phyloP scores from a whole-genome alignment of 2,329 filamentous ascomycete species.

The Aspergillus ochraceoroseus region DNA sequence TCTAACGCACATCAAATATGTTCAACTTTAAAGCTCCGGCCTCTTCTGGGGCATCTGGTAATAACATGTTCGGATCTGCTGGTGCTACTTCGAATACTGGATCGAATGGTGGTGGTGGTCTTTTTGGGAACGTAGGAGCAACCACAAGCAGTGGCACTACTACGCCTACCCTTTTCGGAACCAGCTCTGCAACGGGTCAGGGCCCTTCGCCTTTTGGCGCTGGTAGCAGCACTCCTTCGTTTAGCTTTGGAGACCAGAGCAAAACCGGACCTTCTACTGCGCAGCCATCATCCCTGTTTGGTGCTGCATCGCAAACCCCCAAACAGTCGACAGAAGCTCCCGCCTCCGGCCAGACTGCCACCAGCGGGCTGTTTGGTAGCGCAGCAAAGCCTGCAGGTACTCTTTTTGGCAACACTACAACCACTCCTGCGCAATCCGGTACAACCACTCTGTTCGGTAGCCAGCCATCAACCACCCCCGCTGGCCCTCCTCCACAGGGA shows the following conservation, averaged over 20 bases:
- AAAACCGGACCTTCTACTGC: conserved; percentile 22
- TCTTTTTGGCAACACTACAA: conserved; percentile 9
- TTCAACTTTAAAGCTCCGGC: conserved; percentile 35
- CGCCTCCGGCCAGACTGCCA: conserved; percentile 29
- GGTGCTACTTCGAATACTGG: conserved; percentile 27
- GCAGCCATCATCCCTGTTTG: conserved; percentile 30
- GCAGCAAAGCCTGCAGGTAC: conserved; percentile 3
- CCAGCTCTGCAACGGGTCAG: conserved; percentile 18
- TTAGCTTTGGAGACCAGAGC: conserved; percentile 34
- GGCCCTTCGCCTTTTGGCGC: conserved; percentile 14
- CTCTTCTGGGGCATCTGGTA: conserved; percentile 34
- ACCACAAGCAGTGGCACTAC: conserved; percentile 31
- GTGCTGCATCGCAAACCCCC: conserved; percentile 33
- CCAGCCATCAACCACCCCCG: conserved; percentile 12
- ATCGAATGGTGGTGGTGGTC: conserved; percentile 24
- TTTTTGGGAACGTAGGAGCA: conserved; percentile 43
- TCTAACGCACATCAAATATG: conserved; percentile 31
- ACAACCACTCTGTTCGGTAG: conserved; percentile 4
- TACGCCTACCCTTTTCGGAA: conserved; percentile 24
- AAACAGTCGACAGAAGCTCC: conserved; percentile 36
- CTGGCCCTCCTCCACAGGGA: conserved; percentile 11
- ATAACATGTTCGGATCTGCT: conserved; percentile 34
- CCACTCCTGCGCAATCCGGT: conserved; percentile 10
- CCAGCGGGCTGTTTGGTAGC: conserved; percentile 19
- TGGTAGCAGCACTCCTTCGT: conserved; percentile 25